Evolutionary conservation across 1,284 basidiomycete genomes (phyloP).

Genomic region (Melanopsichium pennsylvanicum): DNA sequence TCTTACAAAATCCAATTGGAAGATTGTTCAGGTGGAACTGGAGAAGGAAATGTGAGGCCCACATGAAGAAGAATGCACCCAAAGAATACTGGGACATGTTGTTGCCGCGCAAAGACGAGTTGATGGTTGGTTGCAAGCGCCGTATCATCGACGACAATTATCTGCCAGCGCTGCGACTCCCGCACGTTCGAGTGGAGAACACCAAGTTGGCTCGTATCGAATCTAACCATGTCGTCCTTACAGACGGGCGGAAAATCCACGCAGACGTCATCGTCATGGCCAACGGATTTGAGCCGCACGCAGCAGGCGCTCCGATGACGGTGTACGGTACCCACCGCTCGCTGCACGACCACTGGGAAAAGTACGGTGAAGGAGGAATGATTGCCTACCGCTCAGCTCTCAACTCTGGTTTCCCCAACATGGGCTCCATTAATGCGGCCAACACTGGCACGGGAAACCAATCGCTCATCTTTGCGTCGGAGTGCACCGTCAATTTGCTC

Average conservation of each 20-base stretch:
- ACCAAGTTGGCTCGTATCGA: conserved; percentile 54
- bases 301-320: conserved; percentile 55
- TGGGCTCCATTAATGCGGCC: conserved; percentile 55
- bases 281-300: conserved; percentile 57
- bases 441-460: conserved; percentile 62
- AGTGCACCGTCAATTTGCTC: conserved; percentile 52
- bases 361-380: conserved; percentile 55
- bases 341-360: conserved; percentile 55
- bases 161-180: conserved; percentile 46
- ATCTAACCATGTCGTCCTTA: conserved; percentile 52
- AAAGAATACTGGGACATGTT: conserved; percentile 58
- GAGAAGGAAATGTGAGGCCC: conserved; percentile 43
- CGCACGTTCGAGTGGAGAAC: conserved; percentile 53
- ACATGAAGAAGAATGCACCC: conserved; percentile 58
- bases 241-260: conserved; percentile 53
- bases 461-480: conserved; percentile 57
- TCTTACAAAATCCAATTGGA: conserved; percentile 43
- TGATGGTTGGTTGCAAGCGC: conserved; percentile 60
- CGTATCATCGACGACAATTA: conserved; percentile 61
- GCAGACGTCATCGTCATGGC: conserved; percentile 64
- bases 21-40: conserved; percentile 41
- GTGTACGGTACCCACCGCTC: conserved; percentile 45
- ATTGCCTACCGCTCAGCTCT: conserved; percentile 56
- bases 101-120: conserved; percentile 50
- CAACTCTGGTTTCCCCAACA: conserved; percentile 60